Percentiles rank a stretch among this genome's conserved stretches.
Evolutionary conservation across 2,329 filamentous ascomycete genomes (phyloP).

Genomic region (Fusarium fujikuroi): DNA sequence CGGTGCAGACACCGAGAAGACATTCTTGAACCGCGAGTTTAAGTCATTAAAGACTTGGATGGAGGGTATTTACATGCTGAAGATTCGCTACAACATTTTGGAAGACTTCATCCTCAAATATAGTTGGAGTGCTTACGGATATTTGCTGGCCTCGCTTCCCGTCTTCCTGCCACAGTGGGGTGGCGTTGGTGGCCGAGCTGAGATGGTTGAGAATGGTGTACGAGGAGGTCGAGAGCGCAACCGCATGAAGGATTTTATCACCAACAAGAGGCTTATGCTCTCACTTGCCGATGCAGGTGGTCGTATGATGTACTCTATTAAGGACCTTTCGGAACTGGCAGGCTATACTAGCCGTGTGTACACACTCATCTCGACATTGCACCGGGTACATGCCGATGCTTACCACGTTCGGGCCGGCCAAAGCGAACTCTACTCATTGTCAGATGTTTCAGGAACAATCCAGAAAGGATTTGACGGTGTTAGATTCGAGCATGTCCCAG

Average conservation of each 20-base stretch:
- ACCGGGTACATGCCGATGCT: conserved; percentile 90
- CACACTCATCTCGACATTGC: conserved; percentile 92
- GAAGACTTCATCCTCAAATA: conserved; percentile 99
- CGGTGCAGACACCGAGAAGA: conserved; percentile 93
- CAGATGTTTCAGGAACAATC: conserved; percentile 91
- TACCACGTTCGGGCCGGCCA: conserved; percentile 77
- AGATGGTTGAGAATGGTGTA: conserved; percentile 65
- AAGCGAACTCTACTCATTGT: conserved; percentile 86
- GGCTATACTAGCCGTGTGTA: conserved; percentile 97
- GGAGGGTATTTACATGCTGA: conserved; percentile 97
- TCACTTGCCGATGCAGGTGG: conserved; percentile 96
- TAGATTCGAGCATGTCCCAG: conserved; percentile 89
- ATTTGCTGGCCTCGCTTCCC: conserved; percentile 90
- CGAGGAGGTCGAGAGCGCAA: conserved; percentile 76
- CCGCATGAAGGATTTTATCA: conserved; percentile 99
- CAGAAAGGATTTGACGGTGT: conserved; percentile 97
- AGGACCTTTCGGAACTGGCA: conserved; percentile 94
- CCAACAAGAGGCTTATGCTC: conserved; percentile 97
- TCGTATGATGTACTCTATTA: conserved; percentile 99
- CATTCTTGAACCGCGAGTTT: conserved; percentile 91
- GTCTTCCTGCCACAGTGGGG: conserved; percentile 96
- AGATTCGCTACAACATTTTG: conserved; percentile 98
- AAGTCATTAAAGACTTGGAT: conserved; percentile 94
- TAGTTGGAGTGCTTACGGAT: conserved; percentile 97
- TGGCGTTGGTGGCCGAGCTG: conserved; percentile 78